Evolutionary conservation across 345 rosid species (phyloP), one percentile per base, ranked within the genome.

Genomic region (Sisymbrium altissimum): DNA sequence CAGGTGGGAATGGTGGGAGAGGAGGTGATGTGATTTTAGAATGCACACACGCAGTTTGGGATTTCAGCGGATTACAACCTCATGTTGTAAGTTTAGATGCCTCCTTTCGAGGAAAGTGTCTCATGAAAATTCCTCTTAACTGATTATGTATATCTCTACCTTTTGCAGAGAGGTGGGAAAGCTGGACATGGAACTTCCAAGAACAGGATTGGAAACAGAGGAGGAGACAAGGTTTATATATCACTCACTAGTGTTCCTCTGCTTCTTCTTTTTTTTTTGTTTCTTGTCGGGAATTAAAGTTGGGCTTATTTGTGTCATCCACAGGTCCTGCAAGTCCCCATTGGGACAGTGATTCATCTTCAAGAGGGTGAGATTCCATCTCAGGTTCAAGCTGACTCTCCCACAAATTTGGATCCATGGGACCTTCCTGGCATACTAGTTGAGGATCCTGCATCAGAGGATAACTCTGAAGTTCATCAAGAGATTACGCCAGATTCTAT

Each of bases 1-100:
- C 62, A 94, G 97, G 96, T 80, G 98, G 97, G 44, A 89, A 88
- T 80, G 97, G 98, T 73, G 98, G 98, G 61, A 87, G 87, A 82
- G 98, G 97, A 52, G 98, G 98, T 40, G 92, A 94, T 82, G 97
- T 94, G 83, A 87, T 91, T 25, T 65, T 94, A 25, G 90, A 94
- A 78, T 88, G 98, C 77, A 87, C 97, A 7, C 84, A 85, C 27
- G 65, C 90, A 30, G 83, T 94, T 71, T 91, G 97, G 98, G 97
- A 94, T 81, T 89, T 94, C 70, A 83, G 92, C n/a, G 82, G 93
- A 41, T 78, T 94, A 80, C 95, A 87, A 66, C 88, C 87, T 85
- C 98, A 91, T 57, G 76, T 84, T 48, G 98, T 94, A 81, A 75
- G 96, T 83, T 7, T 56, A 3, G 25, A 48, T 19, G 2, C 11